Evolutionary conservation across 2,329 filamentous ascomycete genomes (phyloP), one percentile per base, ranked within the genome.

Genomic region (Pleurostoma richardsiae): DNA sequence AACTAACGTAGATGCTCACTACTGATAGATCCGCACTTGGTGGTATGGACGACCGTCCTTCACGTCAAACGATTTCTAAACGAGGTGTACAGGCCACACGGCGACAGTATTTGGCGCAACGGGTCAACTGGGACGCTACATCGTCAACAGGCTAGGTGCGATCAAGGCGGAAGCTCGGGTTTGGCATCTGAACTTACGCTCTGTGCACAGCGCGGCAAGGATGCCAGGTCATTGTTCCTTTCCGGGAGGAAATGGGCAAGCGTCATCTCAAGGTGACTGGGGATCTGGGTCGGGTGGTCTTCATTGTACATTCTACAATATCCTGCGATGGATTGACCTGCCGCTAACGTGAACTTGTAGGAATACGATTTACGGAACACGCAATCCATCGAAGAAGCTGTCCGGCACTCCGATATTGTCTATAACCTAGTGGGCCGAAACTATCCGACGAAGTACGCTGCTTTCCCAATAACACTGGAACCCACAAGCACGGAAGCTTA

Each of bases 71-170:
- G 40, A 40, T 41, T 30, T 46, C 50, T 52, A 45, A 52, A 39
- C 27, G n/a, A 49, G 49, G 54, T 44, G 46, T 49, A 56, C 69
- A 90, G 92, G 92, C 56, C 90, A 97, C 72, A 96, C 91, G 53
- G 92, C 88, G 52, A 99, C 94, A 49, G 92, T 99, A 60, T 99
- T 99, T 72, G 94, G 94, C 71, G 94, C 94, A 62, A 96, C 91
- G 52, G 94, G 94, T 54, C 92, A 95, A 68, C 75, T 99, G 47
- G 94, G 94, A 64, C 85, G 94, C 65, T 99, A 99, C 69, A 95
- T 99, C 64, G 94, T 99, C 64, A 96, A 96, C 73, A 82, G 90
- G 67, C 79, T 99, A 64, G 90, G 90, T 79, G 66, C 54, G 69
- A 51, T 41, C 43, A 39, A 30, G 39, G 30, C 40, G 39, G 3